These are phyloP conservation scores for Podospora conica DNA, from an alignment of 495 filamentous ascomycete genomes.

Conservation along the genomic window DNA sequence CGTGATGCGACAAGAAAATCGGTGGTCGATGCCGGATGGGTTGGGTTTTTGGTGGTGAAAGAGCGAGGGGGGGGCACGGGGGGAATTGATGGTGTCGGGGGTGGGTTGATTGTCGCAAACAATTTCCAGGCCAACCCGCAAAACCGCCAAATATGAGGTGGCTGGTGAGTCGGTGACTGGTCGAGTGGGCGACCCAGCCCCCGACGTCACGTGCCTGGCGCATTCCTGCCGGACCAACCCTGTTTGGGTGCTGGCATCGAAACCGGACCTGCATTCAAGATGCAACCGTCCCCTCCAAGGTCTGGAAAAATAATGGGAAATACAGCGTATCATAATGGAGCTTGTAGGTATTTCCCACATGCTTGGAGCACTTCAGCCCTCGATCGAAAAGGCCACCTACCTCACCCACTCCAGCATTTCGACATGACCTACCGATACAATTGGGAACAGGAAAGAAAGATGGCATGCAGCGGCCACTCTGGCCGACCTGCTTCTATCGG, in stretches of 20 bases:
- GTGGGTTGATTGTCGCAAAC: conserved; percentile 9
- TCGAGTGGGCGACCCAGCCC: neutral
- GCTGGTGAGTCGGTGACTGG: neutral
- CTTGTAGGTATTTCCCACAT: too few relatives aligned
- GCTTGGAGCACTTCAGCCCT: too few relatives aligned
- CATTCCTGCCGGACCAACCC: neutral
- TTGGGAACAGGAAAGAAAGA: too few relatives aligned
- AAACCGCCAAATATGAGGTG: neutral
- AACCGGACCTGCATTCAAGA: neutral
- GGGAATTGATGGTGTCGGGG: conserved; percentile 4
- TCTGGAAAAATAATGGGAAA: too few relatives aligned
- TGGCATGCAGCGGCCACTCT: too few relatives aligned
- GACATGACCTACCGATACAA: too few relatives aligned
- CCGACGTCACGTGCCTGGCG: neutral
- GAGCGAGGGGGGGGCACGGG: conserved; percentile 15
- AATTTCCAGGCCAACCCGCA: neutral
- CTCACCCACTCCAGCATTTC: too few relatives aligned
- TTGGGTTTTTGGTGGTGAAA: conserved; percentile 9
- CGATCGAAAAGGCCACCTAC: too few relatives aligned
- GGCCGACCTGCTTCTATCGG: too few relatives aligned
- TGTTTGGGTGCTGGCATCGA: neutral
- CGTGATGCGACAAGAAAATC: conserved; percentile 18
- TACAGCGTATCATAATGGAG: too few relatives aligned
- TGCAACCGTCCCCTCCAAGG: too few relatives aligned
- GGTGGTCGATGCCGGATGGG: conserved; percentile 17